Evolutionary conservation across 2,329 filamentous ascomycete genomes (phyloP).

Genomic region (Tricladium varicosporioides): DNA sequence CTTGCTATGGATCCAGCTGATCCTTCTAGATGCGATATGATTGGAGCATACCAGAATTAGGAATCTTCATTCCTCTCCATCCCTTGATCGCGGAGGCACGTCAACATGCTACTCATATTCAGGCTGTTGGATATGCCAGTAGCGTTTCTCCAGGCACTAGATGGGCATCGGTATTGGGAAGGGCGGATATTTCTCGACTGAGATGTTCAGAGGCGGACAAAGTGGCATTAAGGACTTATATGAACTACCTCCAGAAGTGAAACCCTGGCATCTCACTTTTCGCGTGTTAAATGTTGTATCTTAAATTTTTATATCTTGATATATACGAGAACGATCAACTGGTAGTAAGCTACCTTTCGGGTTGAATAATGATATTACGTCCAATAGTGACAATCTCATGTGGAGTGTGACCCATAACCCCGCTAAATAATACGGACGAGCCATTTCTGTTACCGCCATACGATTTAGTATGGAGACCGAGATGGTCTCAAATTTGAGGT

Average conservation of each 20-base stretch:
- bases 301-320: not conserved
- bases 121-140: not conserved
- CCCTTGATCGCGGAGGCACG: constrained; percentile 12
- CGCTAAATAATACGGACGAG: not conserved
- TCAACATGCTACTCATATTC: constrained; percentile 1
- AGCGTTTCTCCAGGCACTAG: constrained; percentile 7
- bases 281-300: not conserved
- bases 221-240: constrained; percentile 6
- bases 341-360: not conserved
- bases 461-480: not conserved
- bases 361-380: not conserved
- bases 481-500: not conserved
- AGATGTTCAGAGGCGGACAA: constrained; percentile 10
- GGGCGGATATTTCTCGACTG: constrained; percentile 6
- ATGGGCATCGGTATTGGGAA: constrained; percentile 5
- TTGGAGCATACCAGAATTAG: constrained; percentile 7
- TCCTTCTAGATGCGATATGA: constrained; percentile 6
- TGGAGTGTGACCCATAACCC: not conserved
- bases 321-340: not conserved
- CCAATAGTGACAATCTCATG: not conserved
- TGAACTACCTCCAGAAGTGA: constrained; percentile 9
- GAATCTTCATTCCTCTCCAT: constrained; percentile 17
- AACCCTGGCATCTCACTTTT: not conserved
- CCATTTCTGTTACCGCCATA: not conserved
- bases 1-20: not conserved